A percentile compares a stretch with the other conserved stretches of the same genome.
These are phyloP conservation scores for Naganishia randhawae DNA, from an alignment of 768 basidiomycete species.

Conservation along the genomic window DNA sequence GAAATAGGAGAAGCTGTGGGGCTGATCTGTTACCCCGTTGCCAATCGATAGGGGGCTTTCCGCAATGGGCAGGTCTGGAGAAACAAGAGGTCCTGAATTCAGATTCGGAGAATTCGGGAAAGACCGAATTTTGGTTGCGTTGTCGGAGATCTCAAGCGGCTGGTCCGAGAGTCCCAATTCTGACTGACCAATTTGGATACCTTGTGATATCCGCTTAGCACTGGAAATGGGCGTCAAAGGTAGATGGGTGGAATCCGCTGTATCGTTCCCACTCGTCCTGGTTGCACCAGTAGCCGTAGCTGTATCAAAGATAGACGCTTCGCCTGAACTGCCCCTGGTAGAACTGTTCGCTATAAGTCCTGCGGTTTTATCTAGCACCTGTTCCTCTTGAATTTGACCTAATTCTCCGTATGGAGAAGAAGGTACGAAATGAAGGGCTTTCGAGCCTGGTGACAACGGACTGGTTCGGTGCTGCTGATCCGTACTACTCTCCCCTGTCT, in stretches of 20 bases:
- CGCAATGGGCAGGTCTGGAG: background rate
- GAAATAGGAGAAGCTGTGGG: background rate
- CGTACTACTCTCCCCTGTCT: background rate
- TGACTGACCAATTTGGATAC: background rate
- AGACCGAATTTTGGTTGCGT: background rate
- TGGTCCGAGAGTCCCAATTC: background rate
- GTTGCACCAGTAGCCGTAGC: background rate
- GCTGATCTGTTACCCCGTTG: background rate
- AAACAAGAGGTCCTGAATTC: background rate
- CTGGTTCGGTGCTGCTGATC: background rate
- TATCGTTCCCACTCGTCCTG: background rate
- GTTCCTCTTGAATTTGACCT: constrained; percentile 8
- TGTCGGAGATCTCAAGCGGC: background rate
- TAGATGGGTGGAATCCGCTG: background rate
- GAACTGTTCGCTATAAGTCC: background rate
- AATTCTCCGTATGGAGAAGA: background rate
- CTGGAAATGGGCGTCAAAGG: constrained; percentile 15
- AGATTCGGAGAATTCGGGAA: background rate
- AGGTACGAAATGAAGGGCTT: background rate
- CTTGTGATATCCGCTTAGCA: background rate
- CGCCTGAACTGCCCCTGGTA: background rate
- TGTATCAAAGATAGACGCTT: background rate
- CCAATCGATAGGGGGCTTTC: background rate
- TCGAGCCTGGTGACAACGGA: background rate
- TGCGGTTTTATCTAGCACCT: background rate